A percentile compares a stretch with the other conserved stretches of the same genome.
These are phyloP conservation scores for Striga asiatica DNA, from an alignment of 257 asterid genomes.

Conservation along the genomic window DNA sequence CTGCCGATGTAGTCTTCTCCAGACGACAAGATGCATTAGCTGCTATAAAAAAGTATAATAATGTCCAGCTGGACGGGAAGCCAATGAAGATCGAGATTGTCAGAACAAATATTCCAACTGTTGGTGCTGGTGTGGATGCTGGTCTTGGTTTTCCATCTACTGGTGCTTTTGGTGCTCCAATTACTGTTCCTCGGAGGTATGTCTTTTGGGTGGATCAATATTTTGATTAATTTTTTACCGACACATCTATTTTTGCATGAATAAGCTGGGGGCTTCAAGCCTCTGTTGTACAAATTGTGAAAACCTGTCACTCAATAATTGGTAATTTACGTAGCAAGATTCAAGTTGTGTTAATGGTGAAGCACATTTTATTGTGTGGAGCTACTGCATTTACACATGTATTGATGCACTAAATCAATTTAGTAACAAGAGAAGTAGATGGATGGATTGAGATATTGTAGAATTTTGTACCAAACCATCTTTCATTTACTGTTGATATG, in stretches of 20 bases:
- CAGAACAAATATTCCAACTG: constrained; percentile 29
- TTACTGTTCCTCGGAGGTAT: constrained; percentile 35
- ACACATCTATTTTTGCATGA: no score
- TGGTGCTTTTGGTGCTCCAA: constrained; percentile 26
- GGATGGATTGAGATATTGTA: neutral
- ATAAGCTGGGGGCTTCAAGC: neutral
- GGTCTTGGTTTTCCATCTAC: constrained; percentile 22
- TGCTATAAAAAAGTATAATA: constrained; percentile 49
- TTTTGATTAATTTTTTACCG: neutral
- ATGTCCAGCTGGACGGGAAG: constrained; percentile 61
- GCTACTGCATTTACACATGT: no score
- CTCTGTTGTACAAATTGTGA: neutral
- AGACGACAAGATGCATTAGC: constrained; percentile 64
- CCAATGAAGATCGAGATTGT: constrained; percentile 57
- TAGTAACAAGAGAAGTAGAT: no score
- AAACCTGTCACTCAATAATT: neutral
- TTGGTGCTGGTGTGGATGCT: no score
- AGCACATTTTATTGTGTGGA: no score
- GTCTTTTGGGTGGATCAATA: constrained; percentile 8
- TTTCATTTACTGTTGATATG: neutral
- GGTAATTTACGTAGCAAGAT: neutral
- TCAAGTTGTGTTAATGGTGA: no score
- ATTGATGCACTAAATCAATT: neutral
- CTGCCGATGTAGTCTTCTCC: constrained; percentile 73
- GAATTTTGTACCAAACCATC: neutral